Percentiles rank a stretch among this genome's conserved stretches.
phyloP scores from a whole-genome alignment of 2,329 filamentous ascomycete species.

The Fusarium brevicatenulatum region DNA sequence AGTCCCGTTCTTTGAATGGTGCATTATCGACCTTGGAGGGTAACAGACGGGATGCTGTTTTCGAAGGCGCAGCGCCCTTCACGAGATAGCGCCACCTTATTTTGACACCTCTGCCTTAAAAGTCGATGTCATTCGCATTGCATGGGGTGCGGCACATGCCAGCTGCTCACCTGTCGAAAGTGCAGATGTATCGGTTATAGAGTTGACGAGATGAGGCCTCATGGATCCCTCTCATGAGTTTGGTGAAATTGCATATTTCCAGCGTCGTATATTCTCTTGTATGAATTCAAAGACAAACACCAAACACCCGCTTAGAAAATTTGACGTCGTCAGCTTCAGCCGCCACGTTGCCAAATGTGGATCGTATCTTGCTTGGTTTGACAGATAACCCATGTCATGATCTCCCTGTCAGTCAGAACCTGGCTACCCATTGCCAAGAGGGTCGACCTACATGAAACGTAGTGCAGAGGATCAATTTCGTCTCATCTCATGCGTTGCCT shows the following conservation, averaged over 20 bases:
- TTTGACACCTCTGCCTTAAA: not conserved
- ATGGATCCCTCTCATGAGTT: not conserved
- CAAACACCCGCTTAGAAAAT: not conserved
- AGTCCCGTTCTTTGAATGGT: not conserved
- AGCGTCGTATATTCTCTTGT: not conserved
- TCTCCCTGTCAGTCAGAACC: constrained; percentile 16
- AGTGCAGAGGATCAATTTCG: constrained; percentile 19
- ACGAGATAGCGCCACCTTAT: constrained; percentile 1
- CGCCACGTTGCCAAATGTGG: constrained; percentile 20
- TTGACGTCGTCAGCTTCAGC: constrained; percentile 3
- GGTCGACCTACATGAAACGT: constrained; percentile 24
- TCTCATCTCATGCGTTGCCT: constrained; percentile 25
- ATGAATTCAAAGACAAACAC: not conserved
- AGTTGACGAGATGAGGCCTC: constrained; percentile 12
- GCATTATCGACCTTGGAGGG: not conserved
- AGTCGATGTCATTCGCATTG: not conserved
- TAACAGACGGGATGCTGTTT: not conserved
- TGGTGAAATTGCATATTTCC: constrained; percentile 2
- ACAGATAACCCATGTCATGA: constrained; percentile 21
- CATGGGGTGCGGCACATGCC: not conserved
- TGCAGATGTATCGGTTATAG: not conserved
- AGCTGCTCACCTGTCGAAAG: not conserved
- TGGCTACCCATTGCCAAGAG: not conserved
- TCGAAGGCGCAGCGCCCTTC: constrained; percentile 14
- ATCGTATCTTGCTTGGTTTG: constrained; percentile 14